A percentile compares a stretch with the other conserved stretches of the same genome.
phyloP scores from a whole-genome alignment of 495 filamentous ascomycete genomes.

The Lichenothelia convexa region DNA sequence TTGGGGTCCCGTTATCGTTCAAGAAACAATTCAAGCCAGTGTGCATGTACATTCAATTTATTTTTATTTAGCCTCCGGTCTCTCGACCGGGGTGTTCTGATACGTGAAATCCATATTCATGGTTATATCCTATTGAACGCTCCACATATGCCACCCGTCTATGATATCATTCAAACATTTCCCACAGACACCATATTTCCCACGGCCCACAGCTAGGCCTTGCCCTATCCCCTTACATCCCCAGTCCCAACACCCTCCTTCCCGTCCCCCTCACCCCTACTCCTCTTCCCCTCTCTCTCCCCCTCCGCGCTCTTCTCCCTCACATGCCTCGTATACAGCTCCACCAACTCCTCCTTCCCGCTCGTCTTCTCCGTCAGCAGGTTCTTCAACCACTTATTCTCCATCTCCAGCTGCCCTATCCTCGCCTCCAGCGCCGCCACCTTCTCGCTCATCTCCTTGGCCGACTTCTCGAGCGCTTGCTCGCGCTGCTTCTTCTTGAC shows the following conservation, averaged over 20 bases:
- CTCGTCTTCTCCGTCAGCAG: conserved; percentile 84
- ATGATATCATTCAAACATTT: too few species aligned
- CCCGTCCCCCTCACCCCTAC: conserved; percentile 7
- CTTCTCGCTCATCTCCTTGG: conserved; percentile 82
- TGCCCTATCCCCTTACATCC: not conserved
- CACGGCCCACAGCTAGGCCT: too few species aligned
- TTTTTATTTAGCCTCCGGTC: too few species aligned
- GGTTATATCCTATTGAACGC: too few species aligned
- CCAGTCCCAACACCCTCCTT: conserved; percentile 13
- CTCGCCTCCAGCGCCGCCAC: conserved; percentile 59
- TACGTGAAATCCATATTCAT: too few species aligned
- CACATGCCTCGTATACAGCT: conserved; percentile 3
- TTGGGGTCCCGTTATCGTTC: too few species aligned
- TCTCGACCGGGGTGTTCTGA: too few species aligned
- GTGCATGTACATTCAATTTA: too few species aligned
- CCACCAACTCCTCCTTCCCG: conserved; percentile 20
- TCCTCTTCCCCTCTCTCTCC: conserved; percentile 8
- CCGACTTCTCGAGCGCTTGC: conserved; percentile 72
- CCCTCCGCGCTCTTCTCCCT: conserved; percentile 3
- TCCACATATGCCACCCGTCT: too few species aligned
- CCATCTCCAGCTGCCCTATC: conserved; percentile 74
- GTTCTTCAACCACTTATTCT: conserved; percentile 93
- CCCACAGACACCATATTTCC: too few species aligned
- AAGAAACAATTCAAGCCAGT: too few species aligned
- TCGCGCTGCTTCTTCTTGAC: conserved; percentile 99